These are phyloP conservation scores for Babesia bovis DNA, from an alignment of 169 alveolate species.

Conservation along the genomic window DNA sequence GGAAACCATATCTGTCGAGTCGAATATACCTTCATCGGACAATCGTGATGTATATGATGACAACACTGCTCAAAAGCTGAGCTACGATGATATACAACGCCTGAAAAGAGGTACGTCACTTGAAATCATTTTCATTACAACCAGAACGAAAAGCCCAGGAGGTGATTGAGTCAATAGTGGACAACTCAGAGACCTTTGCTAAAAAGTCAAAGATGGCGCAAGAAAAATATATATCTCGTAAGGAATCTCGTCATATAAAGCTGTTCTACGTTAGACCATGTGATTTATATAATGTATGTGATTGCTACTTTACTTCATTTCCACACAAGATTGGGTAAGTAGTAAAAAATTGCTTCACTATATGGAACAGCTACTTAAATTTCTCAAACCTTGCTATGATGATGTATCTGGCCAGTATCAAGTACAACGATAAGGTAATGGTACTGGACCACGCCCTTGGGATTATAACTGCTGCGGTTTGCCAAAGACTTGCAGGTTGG, in stretches of 20 bases:
- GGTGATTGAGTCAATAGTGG: constrained; percentile 40
- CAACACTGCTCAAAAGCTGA: constrained; percentile 45
- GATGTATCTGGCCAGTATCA: constrained; percentile 38
- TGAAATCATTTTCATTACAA: background rate
- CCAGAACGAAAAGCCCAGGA: constrained; percentile 32
- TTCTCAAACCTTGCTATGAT: constrained; percentile 59
- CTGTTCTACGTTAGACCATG: constrained; percentile 50
- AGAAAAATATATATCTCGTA: constrained; percentile 52
- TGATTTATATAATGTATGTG: constrained; percentile 45
- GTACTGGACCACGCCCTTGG: constrained; percentile 66
- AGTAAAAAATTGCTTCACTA: background rate
- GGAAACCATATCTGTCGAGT: constrained; percentile 20
- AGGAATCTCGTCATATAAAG: constrained; percentile 53
- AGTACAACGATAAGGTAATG: constrained; percentile 18
- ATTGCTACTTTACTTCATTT: constrained; percentile 50
- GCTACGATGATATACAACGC: constrained; percentile 43
- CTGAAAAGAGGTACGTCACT: constrained; percentile 34
- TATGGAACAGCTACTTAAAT: constrained; percentile 29
- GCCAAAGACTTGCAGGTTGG: constrained; percentile 55
- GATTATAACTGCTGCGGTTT: constrained; percentile 46
- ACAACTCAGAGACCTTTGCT: constrained; percentile 60
- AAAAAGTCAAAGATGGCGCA: constrained; percentile 44
- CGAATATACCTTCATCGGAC: background rate
- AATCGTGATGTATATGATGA: constrained; percentile 41
- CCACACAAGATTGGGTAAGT: constrained; percentile 65